Conservation (phyloP, 73 alveolate species). For the Effrenium voratum region DNA sequence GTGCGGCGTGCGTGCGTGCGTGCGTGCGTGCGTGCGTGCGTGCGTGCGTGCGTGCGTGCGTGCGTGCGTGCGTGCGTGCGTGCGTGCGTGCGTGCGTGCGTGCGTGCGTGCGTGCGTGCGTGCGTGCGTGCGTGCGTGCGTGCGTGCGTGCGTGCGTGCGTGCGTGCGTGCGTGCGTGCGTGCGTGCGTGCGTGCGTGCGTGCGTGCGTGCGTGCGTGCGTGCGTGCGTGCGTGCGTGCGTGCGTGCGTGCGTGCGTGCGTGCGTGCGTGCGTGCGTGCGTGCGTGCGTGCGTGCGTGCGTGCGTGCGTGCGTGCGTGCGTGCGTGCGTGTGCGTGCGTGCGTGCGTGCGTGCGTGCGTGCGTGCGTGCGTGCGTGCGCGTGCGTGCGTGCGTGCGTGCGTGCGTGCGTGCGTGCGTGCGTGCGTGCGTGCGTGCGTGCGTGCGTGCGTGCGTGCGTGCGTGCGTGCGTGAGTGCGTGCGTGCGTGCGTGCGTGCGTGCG, state of each 20-base stretch:
- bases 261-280: background rate
- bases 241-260: background rate
- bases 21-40: background rate
- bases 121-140: background rate
- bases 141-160: background rate
- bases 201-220: background rate
- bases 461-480: background rate
- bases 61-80: background rate
- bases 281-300: background rate
- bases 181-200: background rate
- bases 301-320: background rate
- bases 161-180: background rate
- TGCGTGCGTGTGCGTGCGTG: background rate
- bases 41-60: background rate
- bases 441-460: background rate
- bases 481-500: background rate
- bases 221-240: background rate
- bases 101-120: background rate
- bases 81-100: background rate
- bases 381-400: background rate
- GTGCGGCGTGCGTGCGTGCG: background rate
- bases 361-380: background rate
- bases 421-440: background rate
- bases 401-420: background rate
- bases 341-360: background rate